phyloP scores from a whole-genome alignment of 306 rosid genomes.

The Spatholobus suberectus region DNA sequence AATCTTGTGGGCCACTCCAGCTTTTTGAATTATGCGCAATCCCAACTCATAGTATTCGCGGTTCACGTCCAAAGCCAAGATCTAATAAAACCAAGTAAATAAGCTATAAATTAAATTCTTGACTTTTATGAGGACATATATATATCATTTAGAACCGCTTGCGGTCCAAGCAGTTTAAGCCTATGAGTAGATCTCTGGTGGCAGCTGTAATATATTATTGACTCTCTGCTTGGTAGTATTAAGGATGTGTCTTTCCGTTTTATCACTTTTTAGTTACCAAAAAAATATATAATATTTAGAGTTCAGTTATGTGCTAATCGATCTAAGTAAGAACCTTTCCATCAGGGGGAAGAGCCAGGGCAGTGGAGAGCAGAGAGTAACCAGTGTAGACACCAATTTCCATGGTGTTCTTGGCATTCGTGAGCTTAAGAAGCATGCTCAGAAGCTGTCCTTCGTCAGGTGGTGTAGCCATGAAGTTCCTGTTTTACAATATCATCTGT shows the following conservation, averaged over 20 bases:
- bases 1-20: slow-evolving; percentile 85
- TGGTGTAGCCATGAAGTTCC: slow-evolving; percentile 85
- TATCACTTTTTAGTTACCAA: too few relatives aligned
- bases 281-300: too few relatives aligned
- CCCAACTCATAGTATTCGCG: slow-evolving; percentile 84
- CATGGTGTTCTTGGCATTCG: slow-evolving; percentile 84
- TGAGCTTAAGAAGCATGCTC: slow-evolving; percentile 76
- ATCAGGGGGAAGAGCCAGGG: slow-evolving; percentile 82
- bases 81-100: slow-evolving; percentile 40
- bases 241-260: too few relatives aligned
- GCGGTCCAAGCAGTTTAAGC: too few relatives aligned
- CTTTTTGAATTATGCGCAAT: slow-evolving; percentile 71
- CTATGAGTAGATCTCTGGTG: too few relatives aligned
- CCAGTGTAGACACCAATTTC: slow-evolving; percentile 97
- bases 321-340: slow-evolving; percentile 61
- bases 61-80: slow-evolving; percentile 85
- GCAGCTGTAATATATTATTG: too few relatives aligned
- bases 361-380: slow-evolving; percentile 87
- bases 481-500: slow-evolving; percentile 42
- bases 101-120: not conserved
- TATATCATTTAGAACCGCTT: too few relatives aligned
- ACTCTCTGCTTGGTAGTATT: too few relatives aligned
- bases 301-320: not conserved
- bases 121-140: not conserved
- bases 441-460: slow-evolving; percentile 89